Percentiles rank a stretch among this genome's conserved stretches.
Evolutionary conservation across 2,329 filamentous ascomycete species (phyloP).

Genomic region (Aphanocladium album): DNA sequence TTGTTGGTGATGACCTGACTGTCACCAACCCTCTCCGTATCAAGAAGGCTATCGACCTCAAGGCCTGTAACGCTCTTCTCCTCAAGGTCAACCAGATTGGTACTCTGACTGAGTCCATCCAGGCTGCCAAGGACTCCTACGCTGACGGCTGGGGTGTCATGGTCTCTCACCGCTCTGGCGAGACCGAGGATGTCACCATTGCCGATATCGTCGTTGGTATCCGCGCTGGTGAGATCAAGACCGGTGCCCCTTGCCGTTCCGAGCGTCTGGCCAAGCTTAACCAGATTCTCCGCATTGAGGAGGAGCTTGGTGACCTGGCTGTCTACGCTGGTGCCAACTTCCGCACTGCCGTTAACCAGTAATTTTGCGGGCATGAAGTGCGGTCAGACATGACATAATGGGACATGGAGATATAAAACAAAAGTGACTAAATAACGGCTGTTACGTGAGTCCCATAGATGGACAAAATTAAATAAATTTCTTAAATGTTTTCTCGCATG

Average conservation of each 20-base stretch:
- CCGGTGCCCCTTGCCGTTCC: slow-evolving; percentile 89
- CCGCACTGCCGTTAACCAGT: slow-evolving; percentile 85
- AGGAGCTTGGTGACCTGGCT: slow-evolving; percentile 90
- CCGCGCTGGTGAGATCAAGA: slow-evolving; percentile 97
- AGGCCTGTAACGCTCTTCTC: slow-evolving; percentile 96
- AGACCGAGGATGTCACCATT: slow-evolving; percentile 99
- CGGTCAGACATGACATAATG: background rate
- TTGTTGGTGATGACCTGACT: slow-evolving; percentile 96
- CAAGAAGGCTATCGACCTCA: slow-evolving; percentile 99
- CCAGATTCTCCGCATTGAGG: slow-evolving; percentile 99
- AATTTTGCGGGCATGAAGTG: slow-evolving; percentile 34
- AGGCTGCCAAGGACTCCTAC: slow-evolving; percentile 98
- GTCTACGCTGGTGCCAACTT: slow-evolving; percentile 90
- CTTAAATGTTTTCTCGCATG: background rate
- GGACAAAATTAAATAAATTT: background rate
- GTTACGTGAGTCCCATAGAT: background rate
- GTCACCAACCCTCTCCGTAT: slow-evolving; percentile 99
- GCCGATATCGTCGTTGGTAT: slow-evolving; percentile 97
- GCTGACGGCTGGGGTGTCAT: slow-evolving; percentile 96
- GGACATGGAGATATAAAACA: background rate
- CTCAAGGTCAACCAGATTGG: slow-evolving; percentile 99
- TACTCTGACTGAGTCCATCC: slow-evolving; percentile 96
- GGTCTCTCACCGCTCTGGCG: slow-evolving; percentile 98
- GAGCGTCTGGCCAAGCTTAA: slow-evolving; percentile 99
- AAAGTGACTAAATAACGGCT: background rate